Conservation (phyloP, 1,284 basidiomycete genomes). For the Mycosarcoma maydis region DNA sequence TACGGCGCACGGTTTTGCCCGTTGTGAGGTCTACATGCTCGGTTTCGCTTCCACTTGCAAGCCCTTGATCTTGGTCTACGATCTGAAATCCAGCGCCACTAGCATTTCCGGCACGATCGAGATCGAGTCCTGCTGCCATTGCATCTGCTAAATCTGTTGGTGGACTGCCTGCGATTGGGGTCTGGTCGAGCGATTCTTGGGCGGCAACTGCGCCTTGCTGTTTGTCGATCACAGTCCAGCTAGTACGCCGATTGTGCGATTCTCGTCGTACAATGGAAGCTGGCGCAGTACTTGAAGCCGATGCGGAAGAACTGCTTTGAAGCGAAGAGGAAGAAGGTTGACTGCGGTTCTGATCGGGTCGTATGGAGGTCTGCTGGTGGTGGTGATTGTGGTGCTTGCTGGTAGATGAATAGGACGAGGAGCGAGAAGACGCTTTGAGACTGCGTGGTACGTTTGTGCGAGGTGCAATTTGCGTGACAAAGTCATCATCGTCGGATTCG, state of each 20-base stretch:
- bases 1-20: conserved; percentile 29
- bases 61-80: conserved; percentile 21
- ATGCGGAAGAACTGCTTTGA: conserved; percentile 1
- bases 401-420: conserved; percentile 34
- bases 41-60: conserved; percentile 28
- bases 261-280: conserved; percentile 3
- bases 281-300: conserved; percentile 1
- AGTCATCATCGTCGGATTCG: conserved; percentile 65
- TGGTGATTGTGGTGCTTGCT: not conserved
- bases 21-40: conserved; percentile 40
- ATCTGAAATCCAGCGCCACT: conserved; percentile 35
- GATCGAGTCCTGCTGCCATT: conserved; percentile 20
- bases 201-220: conserved; percentile 5
- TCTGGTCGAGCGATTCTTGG: conserved; percentile 27
- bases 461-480: conserved; percentile 52
- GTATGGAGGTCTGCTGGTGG: conserved; percentile 5
- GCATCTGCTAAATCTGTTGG: conserved; percentile 41
- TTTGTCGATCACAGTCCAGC: conserved; percentile 52
- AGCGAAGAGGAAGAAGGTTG: conserved; percentile 20
- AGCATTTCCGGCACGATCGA: conserved; percentile 6
- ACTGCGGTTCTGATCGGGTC: conserved; percentile 9
- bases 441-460: conserved; percentile 39
- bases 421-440: conserved; percentile 26
- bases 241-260: conserved; percentile 21
- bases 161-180: conserved; percentile 45